These are phyloP conservation scores for Colletotrichum agaves DNA, from an alignment of 2,329 filamentous ascomycete species.

Conservation along the genomic window DNA sequence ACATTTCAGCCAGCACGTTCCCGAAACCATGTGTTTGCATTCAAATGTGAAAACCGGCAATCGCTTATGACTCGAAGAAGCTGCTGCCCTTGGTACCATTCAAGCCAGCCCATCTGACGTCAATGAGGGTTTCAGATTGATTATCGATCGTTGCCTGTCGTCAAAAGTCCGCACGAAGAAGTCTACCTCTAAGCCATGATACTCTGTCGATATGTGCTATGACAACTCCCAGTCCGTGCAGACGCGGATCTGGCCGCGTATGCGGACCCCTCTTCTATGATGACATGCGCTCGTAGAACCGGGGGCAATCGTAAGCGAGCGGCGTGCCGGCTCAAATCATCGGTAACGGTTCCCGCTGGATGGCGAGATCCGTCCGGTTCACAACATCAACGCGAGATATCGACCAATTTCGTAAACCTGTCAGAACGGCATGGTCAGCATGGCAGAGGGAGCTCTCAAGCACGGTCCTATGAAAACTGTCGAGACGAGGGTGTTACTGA, in stretches of 20 bases:
- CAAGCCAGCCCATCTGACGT: background rate
- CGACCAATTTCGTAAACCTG: background rate
- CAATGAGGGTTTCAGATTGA: background rate
- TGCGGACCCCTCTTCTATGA: slow-evolving; percentile 9
- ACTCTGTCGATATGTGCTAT: background rate
- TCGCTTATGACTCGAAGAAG: no score
- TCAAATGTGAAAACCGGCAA: no score
- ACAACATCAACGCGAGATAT: background rate
- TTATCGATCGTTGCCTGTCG: no score
- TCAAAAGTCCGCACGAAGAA: background rate
- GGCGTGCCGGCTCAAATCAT: background rate
- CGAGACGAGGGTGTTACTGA: no score
- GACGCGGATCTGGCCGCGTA: slow-evolving; percentile 19
- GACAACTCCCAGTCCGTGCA: slow-evolving; percentile 18
- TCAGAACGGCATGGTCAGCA: no score
- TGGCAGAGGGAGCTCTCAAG: no score
- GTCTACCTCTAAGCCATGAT: background rate
- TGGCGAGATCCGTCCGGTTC: background rate
- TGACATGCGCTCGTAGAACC: background rate
- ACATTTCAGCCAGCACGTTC: no score
- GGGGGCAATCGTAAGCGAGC: slow-evolving; percentile 3
- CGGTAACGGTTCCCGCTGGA: background rate
- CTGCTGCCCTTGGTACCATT: no score
- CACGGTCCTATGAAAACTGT: no score
- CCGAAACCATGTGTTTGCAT: no score